These are phyloP conservation scores for Trypanosoma cruzi DNA, from an alignment of 208 protist species.

Conservation along the genomic window DNA sequence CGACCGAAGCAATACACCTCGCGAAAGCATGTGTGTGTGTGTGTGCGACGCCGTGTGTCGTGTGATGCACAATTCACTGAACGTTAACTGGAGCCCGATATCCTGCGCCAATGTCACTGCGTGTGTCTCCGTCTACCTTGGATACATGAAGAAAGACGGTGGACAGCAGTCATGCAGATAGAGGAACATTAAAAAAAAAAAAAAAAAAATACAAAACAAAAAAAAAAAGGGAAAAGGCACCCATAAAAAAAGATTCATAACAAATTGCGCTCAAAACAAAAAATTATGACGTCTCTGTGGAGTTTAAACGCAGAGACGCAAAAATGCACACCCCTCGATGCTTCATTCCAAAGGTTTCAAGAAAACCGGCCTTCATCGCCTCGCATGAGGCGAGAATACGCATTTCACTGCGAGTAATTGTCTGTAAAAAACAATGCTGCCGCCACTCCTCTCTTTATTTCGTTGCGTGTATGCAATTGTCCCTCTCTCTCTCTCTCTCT, in stretches of 20 bases:
- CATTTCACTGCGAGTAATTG: background rate
- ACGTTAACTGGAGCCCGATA: background rate
- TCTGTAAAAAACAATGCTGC: background rate
- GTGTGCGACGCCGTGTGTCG: background rate
- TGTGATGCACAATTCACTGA: background rate
- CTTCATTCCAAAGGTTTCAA: background rate
- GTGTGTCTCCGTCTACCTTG: background rate
- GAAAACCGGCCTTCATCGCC: background rate
- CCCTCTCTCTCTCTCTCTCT: too few relatives aligned
- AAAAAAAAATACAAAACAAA: background rate
- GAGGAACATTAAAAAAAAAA: background rate
- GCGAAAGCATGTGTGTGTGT: constrained; percentile 9
- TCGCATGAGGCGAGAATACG: background rate
- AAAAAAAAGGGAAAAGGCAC: background rate
- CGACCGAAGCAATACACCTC: background rate
- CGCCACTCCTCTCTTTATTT: constrained; percentile 7
- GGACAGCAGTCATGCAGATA: too few relatives aligned
- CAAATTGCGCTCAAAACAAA: too few relatives aligned
- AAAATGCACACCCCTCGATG: too few relatives aligned
- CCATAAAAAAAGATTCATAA: background rate
- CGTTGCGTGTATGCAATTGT: too few relatives aligned
- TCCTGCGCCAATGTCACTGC: background rate
- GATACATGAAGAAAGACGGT: background rate
- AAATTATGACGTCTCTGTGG: too few relatives aligned
- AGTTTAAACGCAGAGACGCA: too few relatives aligned